These are phyloP conservation scores for Agrostemma githago DNA, from an alignment of 148 eudicot genomes.

Conservation along the genomic window DNA sequence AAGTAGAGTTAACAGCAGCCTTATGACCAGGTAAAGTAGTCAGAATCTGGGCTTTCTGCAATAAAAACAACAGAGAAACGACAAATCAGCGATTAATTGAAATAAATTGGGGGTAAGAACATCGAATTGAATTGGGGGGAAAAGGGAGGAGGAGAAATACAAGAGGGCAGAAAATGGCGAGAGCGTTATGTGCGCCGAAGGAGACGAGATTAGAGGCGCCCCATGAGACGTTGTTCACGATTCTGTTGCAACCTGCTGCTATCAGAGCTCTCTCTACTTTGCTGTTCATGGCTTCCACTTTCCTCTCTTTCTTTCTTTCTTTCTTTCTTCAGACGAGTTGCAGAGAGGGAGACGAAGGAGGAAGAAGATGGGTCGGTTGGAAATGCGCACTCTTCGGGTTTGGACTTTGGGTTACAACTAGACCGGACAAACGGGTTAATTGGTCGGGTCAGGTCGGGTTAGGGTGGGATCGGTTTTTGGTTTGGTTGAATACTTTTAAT, in stretches of 20 bases:
- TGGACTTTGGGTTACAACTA: too few relatives aligned
- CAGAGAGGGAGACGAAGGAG: not conserved
- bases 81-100: not conserved
- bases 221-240: constrained; percentile 94
- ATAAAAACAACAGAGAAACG: not conserved
- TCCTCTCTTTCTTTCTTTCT: too few relatives aligned
- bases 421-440: too few relatives aligned
- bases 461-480: too few relatives aligned
- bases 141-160: constrained; percentile 22
- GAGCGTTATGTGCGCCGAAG: constrained; percentile 85
- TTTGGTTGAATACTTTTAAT: too few relatives aligned
- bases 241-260: constrained; percentile 90
- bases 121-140: not conserved
- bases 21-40: constrained; percentile 87
- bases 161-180: constrained; percentile 81
- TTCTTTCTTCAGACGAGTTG: not conserved
- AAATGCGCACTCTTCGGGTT: too few relatives aligned
- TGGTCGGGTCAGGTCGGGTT: too few relatives aligned
- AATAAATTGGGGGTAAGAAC: not conserved
- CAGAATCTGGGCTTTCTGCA: constrained; percentile 69
- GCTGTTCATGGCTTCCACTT: not conserved
- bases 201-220: constrained; percentile 69
- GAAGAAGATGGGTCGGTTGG: not conserved
- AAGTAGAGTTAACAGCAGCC: constrained; percentile 79
- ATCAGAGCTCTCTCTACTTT: constrained; percentile 61